Percentiles rank a stretch among this genome's conserved stretches.
phyloP scores from a whole-genome alignment of 2,329 filamentous ascomycete genomes.

The Spiromastix sp. region DNA sequence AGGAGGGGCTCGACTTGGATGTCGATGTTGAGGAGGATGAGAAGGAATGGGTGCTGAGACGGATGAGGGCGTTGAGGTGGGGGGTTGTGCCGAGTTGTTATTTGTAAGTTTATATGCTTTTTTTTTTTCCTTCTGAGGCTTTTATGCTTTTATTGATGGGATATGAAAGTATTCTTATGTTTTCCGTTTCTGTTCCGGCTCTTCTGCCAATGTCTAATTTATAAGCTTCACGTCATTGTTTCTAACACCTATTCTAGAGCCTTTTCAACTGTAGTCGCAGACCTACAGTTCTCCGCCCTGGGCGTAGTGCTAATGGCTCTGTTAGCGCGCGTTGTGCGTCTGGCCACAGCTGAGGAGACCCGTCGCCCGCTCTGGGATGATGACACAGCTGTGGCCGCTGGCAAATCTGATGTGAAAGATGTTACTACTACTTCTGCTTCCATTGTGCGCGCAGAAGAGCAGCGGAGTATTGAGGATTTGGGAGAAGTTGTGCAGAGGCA shows the following conservation, averaged over 20 bases:
- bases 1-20: constrained; percentile 18
- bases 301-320: constrained; percentile 58
- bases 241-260: constrained; percentile 18
- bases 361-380: not conserved
- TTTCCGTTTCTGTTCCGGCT: not conserved
- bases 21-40: constrained; percentile 24
- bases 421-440: not conserved
- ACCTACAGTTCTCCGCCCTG: constrained; percentile 61
- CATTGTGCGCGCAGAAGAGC: not conserved
- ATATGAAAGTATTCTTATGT: not conserved
- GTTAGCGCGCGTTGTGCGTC: constrained; percentile 48
- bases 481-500: constrained; percentile 5
- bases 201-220: not conserved
- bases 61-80: constrained; percentile 17
- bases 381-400: not conserved
- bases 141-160: not conserved
- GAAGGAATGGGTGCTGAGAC: constrained; percentile 34
- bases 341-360: constrained; percentile 10
- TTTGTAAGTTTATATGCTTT: constrained; percentile 20
- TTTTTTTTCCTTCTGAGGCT: not conserved
- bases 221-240: not conserved
- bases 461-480: not conserved
- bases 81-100: constrained; percentile 32
- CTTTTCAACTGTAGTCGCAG: constrained; percentile 61
- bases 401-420: not conserved